These are phyloP conservation scores for Pythium volutum DNA, from an alignment of 352 stramenopile genomes.

Conservation along the genomic window DNA sequence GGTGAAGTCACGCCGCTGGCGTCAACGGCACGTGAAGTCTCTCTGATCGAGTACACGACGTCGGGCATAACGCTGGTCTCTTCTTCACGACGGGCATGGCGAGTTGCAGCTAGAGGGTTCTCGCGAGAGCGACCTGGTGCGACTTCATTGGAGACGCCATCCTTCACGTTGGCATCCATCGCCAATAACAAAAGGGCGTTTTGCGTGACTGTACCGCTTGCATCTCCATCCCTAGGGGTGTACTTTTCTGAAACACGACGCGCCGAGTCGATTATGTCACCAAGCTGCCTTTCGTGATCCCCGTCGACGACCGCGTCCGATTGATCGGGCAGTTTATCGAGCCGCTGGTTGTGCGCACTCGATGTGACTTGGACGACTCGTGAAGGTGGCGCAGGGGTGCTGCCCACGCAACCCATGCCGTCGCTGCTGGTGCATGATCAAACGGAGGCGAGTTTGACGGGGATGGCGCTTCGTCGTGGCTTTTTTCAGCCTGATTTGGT, in stretches of 20 bases:
- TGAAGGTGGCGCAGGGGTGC: not conserved
- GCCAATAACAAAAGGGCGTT: constrained; percentile 21
- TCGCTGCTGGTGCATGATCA: constrained; percentile 12
- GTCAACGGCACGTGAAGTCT: not conserved
- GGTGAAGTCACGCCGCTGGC: not conserved
- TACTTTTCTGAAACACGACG: constrained; percentile 2
- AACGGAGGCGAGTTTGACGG: not conserved
- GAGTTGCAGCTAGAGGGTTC: not conserved
- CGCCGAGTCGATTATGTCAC: not conserved
- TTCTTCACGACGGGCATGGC: not conserved
- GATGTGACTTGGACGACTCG: not conserved
- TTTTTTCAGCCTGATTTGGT: not conserved
- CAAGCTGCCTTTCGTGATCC: not conserved
- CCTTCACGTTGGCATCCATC: constrained; percentile 15
- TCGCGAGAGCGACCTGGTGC: not conserved
- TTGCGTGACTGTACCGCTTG: not conserved
- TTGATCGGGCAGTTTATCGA: not conserved
- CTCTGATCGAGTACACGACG: constrained; percentile 22
- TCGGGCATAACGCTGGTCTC: constrained; percentile 15
- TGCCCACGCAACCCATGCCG: constrained; percentile 23
- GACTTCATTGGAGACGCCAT: not conserved
- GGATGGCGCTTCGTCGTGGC: not conserved
- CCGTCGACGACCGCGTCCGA: not conserved
- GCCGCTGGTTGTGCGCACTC: not conserved
- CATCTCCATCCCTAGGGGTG: not conserved